Base-by-base conservation (phyloP, 1,284 basidiomycete species). In the Rhodotorula sp. region DNA sequence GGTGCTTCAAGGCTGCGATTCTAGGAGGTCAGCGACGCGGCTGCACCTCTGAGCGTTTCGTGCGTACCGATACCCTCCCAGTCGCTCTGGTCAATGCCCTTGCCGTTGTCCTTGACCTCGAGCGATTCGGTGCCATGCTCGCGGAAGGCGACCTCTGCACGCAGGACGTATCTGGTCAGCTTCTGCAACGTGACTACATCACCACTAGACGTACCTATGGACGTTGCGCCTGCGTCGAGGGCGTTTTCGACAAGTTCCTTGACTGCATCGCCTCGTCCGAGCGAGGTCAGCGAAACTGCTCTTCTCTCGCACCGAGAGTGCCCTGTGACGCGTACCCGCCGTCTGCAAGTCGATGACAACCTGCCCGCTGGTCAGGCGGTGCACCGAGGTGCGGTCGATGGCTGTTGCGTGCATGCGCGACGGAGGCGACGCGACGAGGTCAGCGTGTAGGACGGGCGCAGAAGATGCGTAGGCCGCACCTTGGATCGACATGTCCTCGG, bases 191-290 rank as follows among this genome's bases (percentile, higher is more conserved):
- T 10, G 3, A 12, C 25, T 10, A n/a, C 14, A 4, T 9, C 17
- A 2, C 21, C 49, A 23, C 5, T 7, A 1, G n/a, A 79, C 88
- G 63, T 61, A 91, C 94, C 93, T 62, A 99, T 88, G 75, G 83
- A 89, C 0, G 91, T 93, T 0, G 95, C 92, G 0, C 90, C 90
- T 0, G 96, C 94, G 81, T 99, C 97, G 44, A 98, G 84, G 69
- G 92, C 92, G 80, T 99, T 99, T 82, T 99, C 97, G 4, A 99
- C 87, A 3, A 99, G 87, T 81, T 99, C 97, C 80, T 99, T 99
- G 67, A 99, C 90, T 1, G 93, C 93, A 27, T 27, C 48, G 42
- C n/a, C 17, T 23, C 25, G 25, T 5, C 12, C 34, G 27, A 54
- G 25, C 5, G 12, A 23, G 23, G 62, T 55, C 44, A 63, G 52